A percentile compares a stretch with the other conserved stretches of the same genome.
Conservation (phyloP, 768 basidiomycete genomes). For the Pleurotus sapidus region DNA sequence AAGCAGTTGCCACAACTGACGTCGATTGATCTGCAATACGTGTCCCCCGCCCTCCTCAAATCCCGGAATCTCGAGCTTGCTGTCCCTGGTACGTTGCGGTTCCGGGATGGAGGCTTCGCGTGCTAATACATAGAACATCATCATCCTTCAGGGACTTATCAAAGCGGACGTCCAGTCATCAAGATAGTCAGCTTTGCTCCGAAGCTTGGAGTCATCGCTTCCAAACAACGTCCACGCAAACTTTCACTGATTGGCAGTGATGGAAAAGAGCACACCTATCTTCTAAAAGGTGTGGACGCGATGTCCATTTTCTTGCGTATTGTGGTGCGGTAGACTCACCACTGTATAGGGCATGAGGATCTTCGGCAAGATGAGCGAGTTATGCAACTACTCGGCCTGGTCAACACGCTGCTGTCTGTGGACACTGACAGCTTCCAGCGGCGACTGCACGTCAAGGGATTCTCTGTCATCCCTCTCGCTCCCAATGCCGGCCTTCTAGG, state of each 20-base stretch:
- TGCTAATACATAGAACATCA: neutral
- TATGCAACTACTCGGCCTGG: slow-evolving; percentile 98
- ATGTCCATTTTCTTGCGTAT: neutral
- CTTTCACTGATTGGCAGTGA: slow-evolving; percentile 87
- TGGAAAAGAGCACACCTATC: slow-evolving; percentile 89
- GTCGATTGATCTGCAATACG: slow-evolving; percentile 93
- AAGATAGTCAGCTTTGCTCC: slow-evolving; percentile 82
- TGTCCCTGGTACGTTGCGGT: slow-evolving; percentile 68
- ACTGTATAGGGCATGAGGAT: slow-evolving; percentile 85
- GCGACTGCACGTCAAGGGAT: slow-evolving; percentile 90
- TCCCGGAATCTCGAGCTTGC: slow-evolving; percentile 90
- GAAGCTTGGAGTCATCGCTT: slow-evolving; percentile 90
- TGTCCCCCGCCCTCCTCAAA: slow-evolving; percentile 88
- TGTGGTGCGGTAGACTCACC: neutral
- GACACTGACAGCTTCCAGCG: slow-evolving; percentile 96
- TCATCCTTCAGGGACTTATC: slow-evolving; percentile 72
- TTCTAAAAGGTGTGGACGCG: slow-evolving; percentile 69
- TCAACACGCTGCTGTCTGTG: slow-evolving; percentile 90
- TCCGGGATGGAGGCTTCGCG: neutral
- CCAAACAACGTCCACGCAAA: slow-evolving; percentile 95
- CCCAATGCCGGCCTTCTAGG: slow-evolving; percentile 93
- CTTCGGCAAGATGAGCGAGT: slow-evolving; percentile 98
- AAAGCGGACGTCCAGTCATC: slow-evolving; percentile 80
- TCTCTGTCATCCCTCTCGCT: slow-evolving; percentile 94
- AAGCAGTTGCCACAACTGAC: slow-evolving; percentile 89